Base-by-base conservation (phyloP, 495 filamentous ascomycete genomes). In the Schizothecium vesticola region DNA sequence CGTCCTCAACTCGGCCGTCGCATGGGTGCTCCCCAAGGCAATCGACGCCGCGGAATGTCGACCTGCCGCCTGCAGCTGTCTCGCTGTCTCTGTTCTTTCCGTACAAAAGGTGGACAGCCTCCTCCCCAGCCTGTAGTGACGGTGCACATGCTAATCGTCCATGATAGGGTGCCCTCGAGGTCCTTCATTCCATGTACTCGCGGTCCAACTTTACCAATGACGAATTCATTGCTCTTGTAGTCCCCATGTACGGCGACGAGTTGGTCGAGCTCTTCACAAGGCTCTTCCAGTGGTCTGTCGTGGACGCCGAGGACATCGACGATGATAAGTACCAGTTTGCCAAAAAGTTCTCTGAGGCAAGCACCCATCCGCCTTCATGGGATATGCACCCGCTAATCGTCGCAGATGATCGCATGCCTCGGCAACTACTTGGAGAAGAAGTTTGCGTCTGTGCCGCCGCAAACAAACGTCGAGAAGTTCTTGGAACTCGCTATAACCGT, bases 321-420 rank as follows among this genome's bases (percentile, higher is more conserved):
- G 93, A 97, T 66, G 90, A 92, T 68, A 94, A 92, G 75, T 98
- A 99, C 75, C 85, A 91, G 36, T 87, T 98, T 70, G 88, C 90
- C 23, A 97, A 97, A 81, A 97, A 94, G 80, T 87, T 98, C 51
- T 93, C 94, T 5, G 95, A 98, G 87, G 92, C 92, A 82, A 75
- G 77, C 68, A 24, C 33, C 16, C 60, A 22, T 57, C 23, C 55
- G 36, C 23, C 56, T 65, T 1, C 43, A 57, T 51, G 68, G 33
- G n/a, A 24, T 33, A 60, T 33, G 68, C 13, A 19, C 26, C 31
- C 62, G 59, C 72, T 80, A 61, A 78, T 68, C 70, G 55, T 36
- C 31, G 31, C 64, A 94, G 91, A 88, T 96, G 82, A 83, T 97
- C 23, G 92, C 93, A 59, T 92, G 90, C 73, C 81, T 97, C 60